Conservation (phyloP, 163 green algal genomes). For the Scenedesmus sp. region DNA sequence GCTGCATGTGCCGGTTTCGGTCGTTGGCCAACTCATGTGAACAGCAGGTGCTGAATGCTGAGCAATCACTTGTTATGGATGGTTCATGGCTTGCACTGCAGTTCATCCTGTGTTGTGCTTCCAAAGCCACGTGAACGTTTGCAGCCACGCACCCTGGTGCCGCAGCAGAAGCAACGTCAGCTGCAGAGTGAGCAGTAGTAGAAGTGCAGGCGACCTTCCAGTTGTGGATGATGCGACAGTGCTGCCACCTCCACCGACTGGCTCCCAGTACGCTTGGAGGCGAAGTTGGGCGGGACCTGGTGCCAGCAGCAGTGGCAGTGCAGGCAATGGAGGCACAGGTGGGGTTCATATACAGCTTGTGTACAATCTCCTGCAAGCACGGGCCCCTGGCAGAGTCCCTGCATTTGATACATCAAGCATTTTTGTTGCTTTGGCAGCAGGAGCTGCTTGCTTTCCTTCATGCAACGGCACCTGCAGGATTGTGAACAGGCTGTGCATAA, state of each 20-base stretch:
- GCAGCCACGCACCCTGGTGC: not conserved
- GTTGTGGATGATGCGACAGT: conserved; percentile 40
- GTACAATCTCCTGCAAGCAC: not conserved
- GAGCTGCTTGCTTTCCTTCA: too few relatives aligned
- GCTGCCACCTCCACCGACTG: conserved; percentile 41
- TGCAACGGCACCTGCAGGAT: too few relatives aligned
- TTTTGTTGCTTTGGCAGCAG: too few relatives aligned
- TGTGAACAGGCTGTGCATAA: too few relatives aligned
- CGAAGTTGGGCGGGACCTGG: conserved; percentile 6
- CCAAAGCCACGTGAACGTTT: not conserved
- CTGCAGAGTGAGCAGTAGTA: not conserved
- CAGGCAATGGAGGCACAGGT: conserved; percentile 16
- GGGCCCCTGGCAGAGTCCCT: too few relatives aligned
- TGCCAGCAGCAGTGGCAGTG: not conserved
- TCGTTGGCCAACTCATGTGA: not conserved
- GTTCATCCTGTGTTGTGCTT: not conserved
- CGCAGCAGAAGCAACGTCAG: not conserved
- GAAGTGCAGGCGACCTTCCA: not conserved
- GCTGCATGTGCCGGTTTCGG: not conserved
- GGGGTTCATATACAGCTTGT: not conserved
- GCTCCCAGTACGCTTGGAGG: conserved; percentile 48
- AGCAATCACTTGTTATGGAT: not conserved
- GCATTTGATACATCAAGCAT: too few relatives aligned
- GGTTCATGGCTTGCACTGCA: not conserved
- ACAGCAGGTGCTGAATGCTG: conserved; percentile 8